These are phyloP conservation scores for Globisporangium cederbergense DNA, from an alignment of 352 stramenopile species.

Conservation along the genomic window DNA sequence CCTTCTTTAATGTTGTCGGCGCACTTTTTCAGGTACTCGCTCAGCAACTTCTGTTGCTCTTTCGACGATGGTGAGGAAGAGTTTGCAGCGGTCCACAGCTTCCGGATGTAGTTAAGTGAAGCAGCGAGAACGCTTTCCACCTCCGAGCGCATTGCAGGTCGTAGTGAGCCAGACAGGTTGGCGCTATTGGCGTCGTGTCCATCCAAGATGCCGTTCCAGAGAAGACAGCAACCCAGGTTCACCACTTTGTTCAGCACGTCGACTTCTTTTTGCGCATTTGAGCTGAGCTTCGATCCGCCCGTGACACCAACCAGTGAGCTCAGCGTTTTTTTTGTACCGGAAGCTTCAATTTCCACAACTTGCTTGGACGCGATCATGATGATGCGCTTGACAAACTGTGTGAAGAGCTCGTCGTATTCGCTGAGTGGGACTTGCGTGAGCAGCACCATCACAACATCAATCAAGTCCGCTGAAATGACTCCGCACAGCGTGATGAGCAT, in stretches of 20 bases:
- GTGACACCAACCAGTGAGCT: conserved; percentile 58
- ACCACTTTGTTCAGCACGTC: conserved; percentile 77
- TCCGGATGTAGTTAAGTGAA: conserved; percentile 72
- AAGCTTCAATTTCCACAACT: conserved; percentile 61
- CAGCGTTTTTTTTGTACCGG: conserved; percentile 67
- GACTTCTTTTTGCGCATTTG: conserved; percentile 57
- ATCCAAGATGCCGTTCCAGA: conserved; percentile 69
- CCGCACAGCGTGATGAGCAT: conserved; percentile 64
- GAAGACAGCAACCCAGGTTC: conserved; percentile 62
- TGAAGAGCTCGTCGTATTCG: conserved; percentile 75
- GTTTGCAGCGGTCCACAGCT: conserved; percentile 45
- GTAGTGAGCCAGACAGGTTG: conserved; percentile 18
- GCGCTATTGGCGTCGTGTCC: conserved; percentile 24
- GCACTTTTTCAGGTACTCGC: conserved; percentile 73
- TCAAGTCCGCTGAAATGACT: conserved; percentile 64
- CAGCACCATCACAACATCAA: conserved; percentile 74
- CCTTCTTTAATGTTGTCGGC: conserved; percentile 59
- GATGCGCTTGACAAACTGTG: conserved; percentile 78
- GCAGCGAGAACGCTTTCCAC: conserved; percentile 62
- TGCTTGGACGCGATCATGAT: conserved; percentile 72
- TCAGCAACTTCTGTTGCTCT: conserved; percentile 67
- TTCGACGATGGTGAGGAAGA: conserved; percentile 51
- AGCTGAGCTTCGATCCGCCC: conserved; percentile 43
- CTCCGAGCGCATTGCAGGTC: conserved; percentile 34
- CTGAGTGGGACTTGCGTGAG: conserved; percentile 64